Conservation (phyloP, 106 monocot genomes). For the Amphibolis antarctica region DNA sequence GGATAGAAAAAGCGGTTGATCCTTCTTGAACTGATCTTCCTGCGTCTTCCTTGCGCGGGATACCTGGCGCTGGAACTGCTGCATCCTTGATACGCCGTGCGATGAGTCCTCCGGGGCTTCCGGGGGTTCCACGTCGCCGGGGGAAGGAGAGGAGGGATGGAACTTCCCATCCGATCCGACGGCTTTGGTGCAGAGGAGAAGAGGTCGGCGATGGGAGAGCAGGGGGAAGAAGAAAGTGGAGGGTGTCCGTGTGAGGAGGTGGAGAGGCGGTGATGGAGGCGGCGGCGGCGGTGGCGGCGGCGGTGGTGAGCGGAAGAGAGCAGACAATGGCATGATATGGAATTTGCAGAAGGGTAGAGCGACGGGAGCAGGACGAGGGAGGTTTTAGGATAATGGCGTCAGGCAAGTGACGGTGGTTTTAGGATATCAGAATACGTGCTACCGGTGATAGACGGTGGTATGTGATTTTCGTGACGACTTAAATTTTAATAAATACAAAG, state of each 20-base stretch:
- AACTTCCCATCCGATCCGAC: constrained; percentile 18
- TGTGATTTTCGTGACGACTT: too few species aligned
- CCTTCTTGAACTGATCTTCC: constrained; percentile 49
- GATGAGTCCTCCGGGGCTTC: constrained; percentile 89
- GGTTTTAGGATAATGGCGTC: too few species aligned
- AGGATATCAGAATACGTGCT: too few species aligned
- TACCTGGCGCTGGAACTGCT: constrained; percentile 68
- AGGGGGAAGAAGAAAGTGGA: neutral
- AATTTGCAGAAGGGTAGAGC: too few species aligned
- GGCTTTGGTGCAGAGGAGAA: constrained; percentile 6
- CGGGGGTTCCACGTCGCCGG: constrained; percentile 82
- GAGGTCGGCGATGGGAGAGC: neutral
- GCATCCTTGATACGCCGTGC: constrained; percentile 60
- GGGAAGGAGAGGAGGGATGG: constrained; percentile 29
- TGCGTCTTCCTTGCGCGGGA: constrained; percentile 53
- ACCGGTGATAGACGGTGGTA: too few species aligned
- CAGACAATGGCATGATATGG: neutral
- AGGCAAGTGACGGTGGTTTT: too few species aligned
- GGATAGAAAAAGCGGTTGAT: constrained; percentile 47
- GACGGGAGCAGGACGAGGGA: too few species aligned
- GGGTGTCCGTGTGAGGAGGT: constrained; percentile 1
- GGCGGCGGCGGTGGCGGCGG: neutral
- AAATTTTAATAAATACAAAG: too few species aligned
- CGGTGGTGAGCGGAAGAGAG: neutral
- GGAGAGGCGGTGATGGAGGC: neutral